A percentile compares a stretch with the other conserved stretches of the same genome.
Conservation (phyloP, 352 stramenopile genomes). For the Sclerospora graminicola region DNA sequence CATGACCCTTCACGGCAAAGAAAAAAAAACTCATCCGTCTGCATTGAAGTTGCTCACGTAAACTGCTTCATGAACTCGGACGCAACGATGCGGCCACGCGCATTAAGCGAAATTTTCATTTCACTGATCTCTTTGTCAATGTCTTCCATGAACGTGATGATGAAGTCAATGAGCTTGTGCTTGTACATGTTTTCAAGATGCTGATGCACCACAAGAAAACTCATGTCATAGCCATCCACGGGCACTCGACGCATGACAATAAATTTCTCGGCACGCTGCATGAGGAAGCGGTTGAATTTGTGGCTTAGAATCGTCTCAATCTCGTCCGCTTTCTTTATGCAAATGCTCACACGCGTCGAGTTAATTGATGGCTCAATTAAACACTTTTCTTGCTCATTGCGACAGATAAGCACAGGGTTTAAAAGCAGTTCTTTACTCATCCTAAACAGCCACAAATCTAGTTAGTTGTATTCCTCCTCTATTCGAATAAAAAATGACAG, state of each 20-base stretch:
- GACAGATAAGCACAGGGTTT: conserved; percentile 90
- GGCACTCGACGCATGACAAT: conserved; percentile 90
- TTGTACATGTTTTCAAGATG: conserved; percentile 94
- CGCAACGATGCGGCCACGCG: conserved; percentile 87
- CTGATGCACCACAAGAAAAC: conserved; percentile 91
- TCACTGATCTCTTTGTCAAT: conserved; percentile 97
- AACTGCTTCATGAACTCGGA: conserved; percentile 94
- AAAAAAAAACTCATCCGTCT: no score
- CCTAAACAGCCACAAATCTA: conserved; percentile 18
- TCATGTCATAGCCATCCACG: conserved; percentile 92
- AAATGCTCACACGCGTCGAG: conserved; percentile 92
- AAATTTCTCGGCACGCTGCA: conserved; percentile 94
- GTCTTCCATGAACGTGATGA: conserved; percentile 97
- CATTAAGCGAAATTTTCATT: conserved; percentile 96
- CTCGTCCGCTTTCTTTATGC: conserved; percentile 93
- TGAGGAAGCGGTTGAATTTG: conserved; percentile 94
- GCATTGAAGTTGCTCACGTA: conserved; percentile 21
- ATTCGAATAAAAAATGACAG: background rate
- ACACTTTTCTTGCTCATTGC: conserved; percentile 90
- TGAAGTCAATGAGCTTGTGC: conserved; percentile 95
- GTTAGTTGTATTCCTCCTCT: background rate
- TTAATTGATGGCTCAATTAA: conserved; percentile 93
- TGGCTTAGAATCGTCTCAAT: conserved; percentile 91
- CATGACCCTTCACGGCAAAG: no score
- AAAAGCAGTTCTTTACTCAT: conserved; percentile 90